Conservation (phyloP, 1,284 basidiomycete genomes). For the Ustilago curta region DNA sequence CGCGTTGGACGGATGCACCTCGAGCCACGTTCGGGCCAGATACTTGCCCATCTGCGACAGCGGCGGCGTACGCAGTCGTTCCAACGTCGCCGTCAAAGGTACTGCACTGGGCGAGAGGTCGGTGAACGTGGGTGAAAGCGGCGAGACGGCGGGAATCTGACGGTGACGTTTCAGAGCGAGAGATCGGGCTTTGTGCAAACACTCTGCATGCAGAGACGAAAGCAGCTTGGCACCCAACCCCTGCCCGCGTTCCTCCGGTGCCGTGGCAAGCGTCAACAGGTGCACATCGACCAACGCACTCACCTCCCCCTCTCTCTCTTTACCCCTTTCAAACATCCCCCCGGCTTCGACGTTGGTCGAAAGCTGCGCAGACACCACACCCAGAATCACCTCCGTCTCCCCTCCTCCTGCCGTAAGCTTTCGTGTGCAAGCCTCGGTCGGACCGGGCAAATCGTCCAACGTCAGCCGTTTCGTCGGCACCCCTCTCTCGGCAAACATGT, state of each 20-base stretch:
- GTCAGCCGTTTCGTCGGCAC: slow-evolving; percentile 9
- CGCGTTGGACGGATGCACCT: slow-evolving; percentile 57
- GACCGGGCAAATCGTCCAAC: slow-evolving; percentile 48
- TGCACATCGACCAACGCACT: slow-evolving; percentile 44
- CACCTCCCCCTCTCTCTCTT: slow-evolving; percentile 13
- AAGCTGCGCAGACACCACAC: slow-evolving; percentile 51
- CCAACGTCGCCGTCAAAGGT: no score
- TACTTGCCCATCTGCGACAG: slow-evolving; percentile 3
- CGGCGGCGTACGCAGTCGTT: not conserved
- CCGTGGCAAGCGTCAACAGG: slow-evolving; percentile 55
- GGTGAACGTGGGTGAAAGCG: slow-evolving; percentile 27
- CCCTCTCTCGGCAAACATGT: slow-evolving; percentile 39
- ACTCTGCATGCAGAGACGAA: slow-evolving; percentile 45
- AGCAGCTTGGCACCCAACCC: slow-evolving; percentile 58
- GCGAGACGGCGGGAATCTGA: slow-evolving; percentile 6
- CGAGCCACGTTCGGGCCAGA: slow-evolving; percentile 39
- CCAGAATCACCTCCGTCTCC: slow-evolving; percentile 58
- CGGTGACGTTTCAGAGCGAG: slow-evolving; percentile 20
- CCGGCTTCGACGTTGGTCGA: not conserved
- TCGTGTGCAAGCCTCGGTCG: slow-evolving; percentile 30
- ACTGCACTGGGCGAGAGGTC: slow-evolving; percentile 2
- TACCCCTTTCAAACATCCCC: not conserved
- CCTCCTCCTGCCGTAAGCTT: not conserved
- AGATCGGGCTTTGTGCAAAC: slow-evolving; percentile 27
- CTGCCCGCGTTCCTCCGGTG: slow-evolving; percentile 54